A percentile compares a stretch with the other conserved stretches of the same genome.
These are phyloP conservation scores for Pelargonium fulgidum DNA, from an alignment of 441 rosid species.

Conservation along the genomic window DNA sequence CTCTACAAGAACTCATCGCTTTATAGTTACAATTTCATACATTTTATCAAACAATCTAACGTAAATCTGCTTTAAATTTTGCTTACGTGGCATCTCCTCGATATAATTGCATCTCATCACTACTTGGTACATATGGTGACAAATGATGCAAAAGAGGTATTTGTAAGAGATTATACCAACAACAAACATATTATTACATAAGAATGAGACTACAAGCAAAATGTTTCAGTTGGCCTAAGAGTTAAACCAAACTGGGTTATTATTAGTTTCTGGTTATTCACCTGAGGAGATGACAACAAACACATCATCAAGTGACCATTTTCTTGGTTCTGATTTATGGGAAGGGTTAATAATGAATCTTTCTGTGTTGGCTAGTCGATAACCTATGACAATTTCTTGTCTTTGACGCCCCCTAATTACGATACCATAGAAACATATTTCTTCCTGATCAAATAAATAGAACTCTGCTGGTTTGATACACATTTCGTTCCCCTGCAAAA, in stretches of 20 bases:
- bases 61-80: too few relatives aligned
- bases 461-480: conserved; percentile 84
- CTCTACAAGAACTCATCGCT: too few relatives aligned
- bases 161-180: too few relatives aligned
- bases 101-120: too few relatives aligned
- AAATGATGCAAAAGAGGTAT: too few relatives aligned
- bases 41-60: too few relatives aligned
- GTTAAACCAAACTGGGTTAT: background rate
- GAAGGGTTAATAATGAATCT: conserved; percentile 69
- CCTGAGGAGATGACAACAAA: conserved; percentile 65
- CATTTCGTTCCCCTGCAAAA: conserved; percentile 67
- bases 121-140: too few relatives aligned
- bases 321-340: conserved; percentile 46
- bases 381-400: conserved; percentile 62
- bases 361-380: conserved; percentile 55
- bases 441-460: conserved; percentile 75
- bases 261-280: conserved; percentile 26
- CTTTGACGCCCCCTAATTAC: conserved; percentile 73
- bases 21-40: too few relatives aligned
- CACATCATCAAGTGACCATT: conserved; percentile 80
- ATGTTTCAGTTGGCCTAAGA: too few relatives aligned
- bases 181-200: background rate
- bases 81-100: too few relatives aligned
- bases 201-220: too few relatives aligned
- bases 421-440: conserved; percentile 61